Base-by-base conservation (phyloP, 2,329 filamentous ascomycete genomes). In the Taxawa tesnikishii region DNA sequence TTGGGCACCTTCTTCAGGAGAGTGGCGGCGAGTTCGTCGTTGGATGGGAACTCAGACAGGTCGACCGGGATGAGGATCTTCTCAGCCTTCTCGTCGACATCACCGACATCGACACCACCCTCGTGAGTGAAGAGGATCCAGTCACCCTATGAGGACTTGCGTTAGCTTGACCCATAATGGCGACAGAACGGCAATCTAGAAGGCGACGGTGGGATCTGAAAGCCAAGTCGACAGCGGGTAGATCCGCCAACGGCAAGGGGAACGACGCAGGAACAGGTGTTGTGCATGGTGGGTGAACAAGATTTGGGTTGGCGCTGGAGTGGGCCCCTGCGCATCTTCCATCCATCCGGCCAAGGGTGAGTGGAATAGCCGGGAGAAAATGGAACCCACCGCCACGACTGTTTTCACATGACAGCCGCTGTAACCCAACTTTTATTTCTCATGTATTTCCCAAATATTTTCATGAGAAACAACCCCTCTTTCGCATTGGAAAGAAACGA, bases 111-210 rank as follows among this genome's bases (percentile, higher is more conserved):
- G 47, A 98, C 87, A 81, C 90, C 90, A 71, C 90, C 90, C 67
- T 98, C 90, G 67, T 98, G 85, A 53, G 88, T 94, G 73, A 98
- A 98, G 55, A 98, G 83, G 58, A 98, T 94, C 85, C 87, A 96
- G 65, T 98, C 90, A 56, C 90, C 90, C 90, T 96, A 58, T 41
- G 41, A 26, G 12, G 37, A 15, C 17, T 19, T 30, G 24, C 19
- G 26, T 37, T 34, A 38, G 36, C 28, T 23, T 10, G 25, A 29
- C 28, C 17, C 23, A 17, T 29, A 30, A 26, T 26, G 16, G 14
- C 27, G 15, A 26, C 18, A 27, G 29, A 33, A 25, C 18, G 16
- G 28, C 26, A 27, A 30, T 34, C 26, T 26, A 28, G 28, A 21
- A 29, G 19, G 17, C 15, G 15, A 31, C 15, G 27, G 19, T 26